phyloP scores from a whole-genome alignment of 1,284 basidiomycete genomes.

The Blastosporella zonata region DNA sequence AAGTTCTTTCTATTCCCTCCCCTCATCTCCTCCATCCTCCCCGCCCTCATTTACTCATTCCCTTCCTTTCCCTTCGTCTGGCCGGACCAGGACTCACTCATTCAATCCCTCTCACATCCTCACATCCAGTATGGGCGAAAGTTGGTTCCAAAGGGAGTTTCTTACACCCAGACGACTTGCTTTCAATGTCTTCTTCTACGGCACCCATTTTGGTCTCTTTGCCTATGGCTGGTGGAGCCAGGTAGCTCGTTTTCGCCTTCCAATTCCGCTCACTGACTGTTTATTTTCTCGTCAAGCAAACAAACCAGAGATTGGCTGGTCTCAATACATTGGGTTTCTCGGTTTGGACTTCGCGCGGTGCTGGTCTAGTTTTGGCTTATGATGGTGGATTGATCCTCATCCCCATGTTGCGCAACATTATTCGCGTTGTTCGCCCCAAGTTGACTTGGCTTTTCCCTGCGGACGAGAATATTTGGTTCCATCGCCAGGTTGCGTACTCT shows the following conservation, averaged over 20 bases:
- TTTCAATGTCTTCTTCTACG: slow-evolving; percentile 79
- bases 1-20: slow-evolving; percentile 19
- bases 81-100: slow-evolving; percentile 40
- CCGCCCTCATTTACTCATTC: slow-evolving; percentile 26
- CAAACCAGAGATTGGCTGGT: slow-evolving; percentile 59
- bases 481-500: slow-evolving; percentile 87
- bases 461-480: slow-evolving; percentile 92
- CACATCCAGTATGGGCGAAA: slow-evolving; percentile 49
- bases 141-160: slow-evolving; percentile 71
- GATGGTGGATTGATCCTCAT: slow-evolving; percentile 81
- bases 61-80: slow-evolving; percentile 39
- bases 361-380: slow-evolving; percentile 81
- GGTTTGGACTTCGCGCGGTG: slow-evolving; percentile 84
- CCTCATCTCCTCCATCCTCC: slow-evolving; percentile 23
- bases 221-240: slow-evolving; percentile 80
- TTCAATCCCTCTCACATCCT: slow-evolving; percentile 23
- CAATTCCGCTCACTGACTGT: slow-evolving; percentile 7
- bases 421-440: slow-evolving; percentile 76
- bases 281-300: slow-evolving; percentile 41
- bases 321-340: slow-evolving; percentile 78
- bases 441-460: slow-evolving; percentile 78
- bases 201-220: slow-evolving; percentile 66
- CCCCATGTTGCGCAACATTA: slow-evolving; percentile 82
- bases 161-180: slow-evolving; percentile 56
- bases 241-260: slow-evolving; percentile 41